Evolutionary conservation across 768 basidiomycete genomes (phyloP), one percentile per base, ranked within the genome.

Genomic region (Suillus ampliporus): DNA sequence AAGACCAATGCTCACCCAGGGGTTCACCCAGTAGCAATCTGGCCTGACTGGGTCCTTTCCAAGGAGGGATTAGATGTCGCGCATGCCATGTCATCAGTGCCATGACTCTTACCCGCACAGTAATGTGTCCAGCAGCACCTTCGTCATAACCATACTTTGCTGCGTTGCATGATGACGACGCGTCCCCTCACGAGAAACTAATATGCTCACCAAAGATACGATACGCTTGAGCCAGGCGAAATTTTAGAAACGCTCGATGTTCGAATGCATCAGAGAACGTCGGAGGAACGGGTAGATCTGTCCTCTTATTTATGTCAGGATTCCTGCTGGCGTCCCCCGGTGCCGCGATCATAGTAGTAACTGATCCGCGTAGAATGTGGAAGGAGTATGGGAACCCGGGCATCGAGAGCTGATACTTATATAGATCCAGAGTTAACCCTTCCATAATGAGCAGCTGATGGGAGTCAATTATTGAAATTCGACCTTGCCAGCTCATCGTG

Each of bases 91-190:
- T 3, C 35, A 51, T 41, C 5, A 15, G 19, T 41, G 47, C 40
- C n/a, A 15, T 51, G 21, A 40, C 9, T 35, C 61, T 60, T 40
- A 61, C 72, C 37, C 82, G 78, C 38, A 83, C 79, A 31, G 84
- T 84, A 63, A 85, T 84, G 65, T 84, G 83, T 1, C 83, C 83
- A 17, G 83, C 80, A 35, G 81, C 74, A 37, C 82, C 83, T 64
- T 84, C 81, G 51, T 78, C 80, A 63, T 78, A 84, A 23, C 82
- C 82, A 31, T 78, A 68, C 57, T 80, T 67, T 53, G 26, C 43
- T 26, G 56, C 23, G 21, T 28, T 53, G 48, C 26, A 31, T 57
- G 26, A 46, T 76, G 3, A 77, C 76, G 35, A 48, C 41, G 19
- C 43, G 17, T 56, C 5, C 2, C 0, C 9, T 23, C 7, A 38